phyloP scores from a whole-genome alignment of 2,329 filamentous ascomycete genomes.

The Fusarium algeriense region DNA sequence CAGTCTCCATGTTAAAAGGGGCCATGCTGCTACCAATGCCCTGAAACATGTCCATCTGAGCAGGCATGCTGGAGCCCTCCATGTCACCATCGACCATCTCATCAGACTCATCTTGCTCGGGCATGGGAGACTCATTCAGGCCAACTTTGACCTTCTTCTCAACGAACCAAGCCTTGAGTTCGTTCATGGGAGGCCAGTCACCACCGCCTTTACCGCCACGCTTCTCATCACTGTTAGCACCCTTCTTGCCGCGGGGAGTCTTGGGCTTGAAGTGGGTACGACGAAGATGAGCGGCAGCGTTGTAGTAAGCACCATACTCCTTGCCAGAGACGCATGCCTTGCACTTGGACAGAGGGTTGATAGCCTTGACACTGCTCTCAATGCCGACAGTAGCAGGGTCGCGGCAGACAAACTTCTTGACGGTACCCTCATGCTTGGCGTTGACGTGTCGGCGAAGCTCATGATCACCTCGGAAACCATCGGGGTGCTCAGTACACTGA shows the following conservation, averaged over 20 bases:
- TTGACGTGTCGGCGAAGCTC: constrained; percentile 78
- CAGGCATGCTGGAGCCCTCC: constrained; percentile 30
- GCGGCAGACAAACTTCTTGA: constrained; percentile 70
- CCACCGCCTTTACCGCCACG: constrained; percentile 61
- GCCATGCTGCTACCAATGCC: constrained; percentile 43
- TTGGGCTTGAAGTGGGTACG: constrained; percentile 87
- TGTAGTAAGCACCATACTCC: constrained; percentile 92
- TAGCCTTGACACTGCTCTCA: constrained; percentile 61
- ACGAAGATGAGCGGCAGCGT: constrained; percentile 90
- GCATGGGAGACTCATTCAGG: constrained; percentile 53
- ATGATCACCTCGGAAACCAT: constrained; percentile 88
- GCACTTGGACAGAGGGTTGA: constrained; percentile 79
- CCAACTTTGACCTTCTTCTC: constrained; percentile 61
- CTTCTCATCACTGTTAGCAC: constrained; percentile 58
- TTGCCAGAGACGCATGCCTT: constrained; percentile 84
- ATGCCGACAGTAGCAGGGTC: constrained; percentile 61
- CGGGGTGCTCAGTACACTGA: constrained; percentile 77
- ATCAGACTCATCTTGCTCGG: constrained; percentile 51
- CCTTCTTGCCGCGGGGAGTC: constrained; percentile 60
- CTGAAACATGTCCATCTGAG: constrained; percentile 40
- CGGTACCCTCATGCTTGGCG: constrained; percentile 69
- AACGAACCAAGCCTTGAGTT: constrained; percentile 67
- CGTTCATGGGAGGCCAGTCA: constrained; percentile 46
- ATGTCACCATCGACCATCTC: constrained; percentile 41
- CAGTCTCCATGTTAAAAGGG: constrained; percentile 37